Evolutionary conservation across 768 basidiomycete species (phyloP), one percentile per base, ranked within the genome.

Genomic region (Termitomyces sp.): DNA sequence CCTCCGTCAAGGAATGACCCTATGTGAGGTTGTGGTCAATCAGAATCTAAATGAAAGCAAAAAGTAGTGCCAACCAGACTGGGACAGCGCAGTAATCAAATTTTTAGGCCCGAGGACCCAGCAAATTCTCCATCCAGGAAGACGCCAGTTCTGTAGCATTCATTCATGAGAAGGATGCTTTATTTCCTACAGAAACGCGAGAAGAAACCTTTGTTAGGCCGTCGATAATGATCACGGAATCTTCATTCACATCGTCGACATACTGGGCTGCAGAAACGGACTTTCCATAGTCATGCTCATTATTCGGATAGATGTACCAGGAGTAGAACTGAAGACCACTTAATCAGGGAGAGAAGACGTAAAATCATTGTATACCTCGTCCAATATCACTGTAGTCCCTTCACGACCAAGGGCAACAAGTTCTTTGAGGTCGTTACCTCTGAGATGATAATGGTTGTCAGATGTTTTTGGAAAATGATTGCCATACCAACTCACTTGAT

Each of bases 1-100:
- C 95, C 95, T 18, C 95, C 95, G 65, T 98, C 95, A 56, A 98
- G 75, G 84, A 94, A 97, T 9, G 91, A 93, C 2, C 90, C 87
- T 76, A 48, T 10, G 22, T 11, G 51, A 30, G 28, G 14, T 55
- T 44, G 30, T 49, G 16, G 26, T 61, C 45, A 55, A 33, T 13
- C 6, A 18, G 32, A 47, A 32, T 43, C 57, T 48, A 62, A 61
- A 13, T 54, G 28, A n/a, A 32, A 20, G 44, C 13, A 13, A 26
- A 6, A 14, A 3, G 44, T 2, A 20, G 22, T 11, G 70, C 73
- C 46, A 59, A 75, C 88, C 91, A 24, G 90, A 89, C 67, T 98
- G 95, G n/a, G 90, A 92, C 43, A 98, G 82, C 1, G 94, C 94
- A 8, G 87, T 86, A 62, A 97, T 79, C 46, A 97, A 69, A 68